These are phyloP conservation scores for Quillaja saponaria DNA, from an alignment of 306 rosid genomes.

Conservation along the genomic window DNA sequence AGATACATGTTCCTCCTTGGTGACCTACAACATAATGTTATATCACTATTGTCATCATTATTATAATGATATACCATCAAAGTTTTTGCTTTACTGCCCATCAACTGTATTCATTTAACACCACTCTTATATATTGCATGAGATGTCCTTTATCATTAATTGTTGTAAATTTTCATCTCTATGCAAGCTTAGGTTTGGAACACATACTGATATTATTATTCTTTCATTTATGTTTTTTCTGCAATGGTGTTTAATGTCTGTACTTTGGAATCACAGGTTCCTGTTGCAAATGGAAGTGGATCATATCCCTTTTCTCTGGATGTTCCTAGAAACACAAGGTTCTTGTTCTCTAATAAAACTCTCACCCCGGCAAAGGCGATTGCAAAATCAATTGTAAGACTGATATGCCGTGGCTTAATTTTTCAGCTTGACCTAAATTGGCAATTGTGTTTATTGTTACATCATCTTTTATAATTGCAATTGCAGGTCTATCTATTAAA, in stretches of 20 bases:
- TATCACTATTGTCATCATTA: background rate
- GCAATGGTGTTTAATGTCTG: constrained; percentile 23
- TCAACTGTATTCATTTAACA: no score
- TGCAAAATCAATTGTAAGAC: constrained; percentile 88
- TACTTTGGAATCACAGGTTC: constrained; percentile 62
- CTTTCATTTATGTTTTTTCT: background rate
- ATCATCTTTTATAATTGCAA: constrained; percentile 33
- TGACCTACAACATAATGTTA: no score
- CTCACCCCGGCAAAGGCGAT: constrained; percentile 88
- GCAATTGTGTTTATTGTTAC: constrained; percentile 25
- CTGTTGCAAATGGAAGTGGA: constrained; percentile 97
- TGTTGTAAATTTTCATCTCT: no score
- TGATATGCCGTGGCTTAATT: constrained; percentile 21
- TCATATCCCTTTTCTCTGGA: constrained; percentile 88
- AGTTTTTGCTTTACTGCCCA: background rate
- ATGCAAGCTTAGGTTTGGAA: no score
- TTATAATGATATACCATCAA: background rate
- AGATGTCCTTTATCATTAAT: no score
- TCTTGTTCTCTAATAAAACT: constrained; percentile 87
- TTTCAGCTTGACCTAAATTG: constrained; percentile 21
- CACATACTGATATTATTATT: no score
- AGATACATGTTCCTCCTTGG: background rate
- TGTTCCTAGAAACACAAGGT: constrained; percentile 94
- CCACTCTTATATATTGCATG: no score
- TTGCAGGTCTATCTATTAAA: constrained; percentile 82